phyloP scores from a whole-genome alignment of 2,329 filamentous ascomycete species.

The Mycosphaerella sp. region DNA sequence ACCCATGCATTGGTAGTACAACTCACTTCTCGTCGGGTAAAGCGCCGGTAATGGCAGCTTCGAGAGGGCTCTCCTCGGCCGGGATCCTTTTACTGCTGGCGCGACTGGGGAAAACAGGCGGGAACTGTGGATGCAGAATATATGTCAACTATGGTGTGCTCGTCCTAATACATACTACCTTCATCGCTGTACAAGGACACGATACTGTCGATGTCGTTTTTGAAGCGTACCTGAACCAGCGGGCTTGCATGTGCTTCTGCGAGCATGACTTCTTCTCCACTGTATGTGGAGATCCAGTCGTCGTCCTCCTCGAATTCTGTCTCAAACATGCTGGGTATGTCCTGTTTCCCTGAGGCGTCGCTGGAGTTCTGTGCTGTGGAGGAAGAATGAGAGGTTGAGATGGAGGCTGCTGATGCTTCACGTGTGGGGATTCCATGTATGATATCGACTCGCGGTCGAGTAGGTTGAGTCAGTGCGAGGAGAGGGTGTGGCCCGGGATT shows the following conservation, averaged over 20 bases:
- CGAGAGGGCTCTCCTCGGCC: conserved; percentile 16
- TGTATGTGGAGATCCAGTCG: conserved; percentile 26
- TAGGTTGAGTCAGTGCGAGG: conserved; percentile 8
- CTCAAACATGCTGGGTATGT: conserved; percentile 23
- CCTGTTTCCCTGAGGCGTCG: conserved; percentile 11
- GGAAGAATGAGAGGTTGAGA: conserved; percentile 11
- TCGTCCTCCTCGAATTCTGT: conserved; percentile 25
- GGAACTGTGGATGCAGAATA: conserved; percentile 1
- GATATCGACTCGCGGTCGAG: conserved; percentile 16
- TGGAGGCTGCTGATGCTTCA: conserved; percentile 5
- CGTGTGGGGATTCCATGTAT: conserved; percentile 7
- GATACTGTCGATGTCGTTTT: conserved; percentile 28
- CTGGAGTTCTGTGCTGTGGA: conserved; percentile 15
- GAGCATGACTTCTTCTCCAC: conserved; percentile 24
- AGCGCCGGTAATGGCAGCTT: conserved; percentile 23
- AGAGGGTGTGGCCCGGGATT: conserved; percentile 1
- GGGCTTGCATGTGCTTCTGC: conserved; percentile 23
- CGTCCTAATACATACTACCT: conserved; percentile 19
- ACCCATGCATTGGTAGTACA: too few relatives aligned
- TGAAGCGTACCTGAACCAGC: conserved; percentile 29
- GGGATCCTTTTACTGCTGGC: conserved; percentile 3
- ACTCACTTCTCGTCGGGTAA: conserved; percentile 29
- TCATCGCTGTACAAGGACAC: conserved; percentile 23
- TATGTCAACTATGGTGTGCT: conserved; percentile 1
- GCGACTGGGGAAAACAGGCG: conserved; percentile 3